phyloP scores from a whole-genome alignment of 805 yeast species.

The Saturnispora mendoncae region DNA sequence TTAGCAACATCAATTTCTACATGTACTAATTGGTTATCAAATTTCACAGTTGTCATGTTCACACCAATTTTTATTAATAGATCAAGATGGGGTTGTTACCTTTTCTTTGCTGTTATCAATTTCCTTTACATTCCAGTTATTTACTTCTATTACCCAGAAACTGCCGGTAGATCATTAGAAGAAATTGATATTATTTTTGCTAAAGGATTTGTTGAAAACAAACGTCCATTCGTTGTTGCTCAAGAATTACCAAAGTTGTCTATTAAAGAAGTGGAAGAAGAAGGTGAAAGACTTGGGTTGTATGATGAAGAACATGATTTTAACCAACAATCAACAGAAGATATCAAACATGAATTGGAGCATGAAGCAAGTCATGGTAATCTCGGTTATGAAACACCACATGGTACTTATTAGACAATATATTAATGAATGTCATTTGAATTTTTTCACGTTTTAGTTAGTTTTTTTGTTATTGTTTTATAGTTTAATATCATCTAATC shows the following conservation, averaged over 20 bases:
- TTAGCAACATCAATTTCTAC: conserved; percentile 55
- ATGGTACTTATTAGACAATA: conserved; percentile 6
- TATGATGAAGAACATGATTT: conserved; percentile 19
- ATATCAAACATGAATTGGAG: conserved; percentile 7
- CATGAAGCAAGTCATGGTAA: conserved; percentile 6
- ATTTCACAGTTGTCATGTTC: conserved; percentile 61
- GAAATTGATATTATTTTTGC: conserved; percentile 67
- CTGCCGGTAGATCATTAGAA: conserved; percentile 67
- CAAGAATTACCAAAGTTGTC: conserved; percentile 50
- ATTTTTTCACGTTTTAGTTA: too few relatives aligned
- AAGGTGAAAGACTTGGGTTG: conserved; percentile 51
- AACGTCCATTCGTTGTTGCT: conserved; percentile 57
- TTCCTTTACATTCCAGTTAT: conserved; percentile 52
- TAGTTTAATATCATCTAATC: background rate
- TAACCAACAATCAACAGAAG: background rate
- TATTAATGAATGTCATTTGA: too few relatives aligned
- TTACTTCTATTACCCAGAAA: conserved; percentile 67
- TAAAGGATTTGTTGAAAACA: conserved; percentile 46
- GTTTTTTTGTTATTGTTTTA: background rate
- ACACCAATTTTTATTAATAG: conserved; percentile 48
- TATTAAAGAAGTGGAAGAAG: conserved; percentile 49
- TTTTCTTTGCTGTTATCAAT: conserved; percentile 61
- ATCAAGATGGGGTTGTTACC: conserved; percentile 56
- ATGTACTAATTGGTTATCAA: conserved; percentile 61
- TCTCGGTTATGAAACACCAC: conserved; percentile 6